These are phyloP conservation scores for Daldinia decipiens DNA, from an alignment of 495 filamentous ascomycete genomes.

Conservation along the genomic window DNA sequence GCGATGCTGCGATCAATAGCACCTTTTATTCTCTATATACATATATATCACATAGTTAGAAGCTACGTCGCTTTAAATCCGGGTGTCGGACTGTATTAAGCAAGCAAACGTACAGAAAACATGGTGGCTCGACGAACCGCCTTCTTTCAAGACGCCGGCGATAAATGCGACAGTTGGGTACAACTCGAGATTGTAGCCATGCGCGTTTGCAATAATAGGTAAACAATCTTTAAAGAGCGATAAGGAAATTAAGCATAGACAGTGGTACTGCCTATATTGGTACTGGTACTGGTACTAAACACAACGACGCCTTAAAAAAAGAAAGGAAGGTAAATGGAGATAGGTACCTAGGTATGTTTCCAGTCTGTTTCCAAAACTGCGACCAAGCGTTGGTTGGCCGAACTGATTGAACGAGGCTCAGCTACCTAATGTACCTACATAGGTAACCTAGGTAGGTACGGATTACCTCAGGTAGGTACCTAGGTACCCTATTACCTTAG, in stretches of 20 bases:
- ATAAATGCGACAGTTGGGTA: constrained; percentile 24
- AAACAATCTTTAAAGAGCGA: background rate
- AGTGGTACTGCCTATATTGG: too few species aligned
- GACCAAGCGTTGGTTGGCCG: background rate
- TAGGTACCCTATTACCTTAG: too few species aligned
- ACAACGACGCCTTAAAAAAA: background rate
- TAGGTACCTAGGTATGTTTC: background rate
- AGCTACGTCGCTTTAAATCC: background rate
- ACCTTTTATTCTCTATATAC: constrained; percentile 78
- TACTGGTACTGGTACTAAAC: too few species aligned
- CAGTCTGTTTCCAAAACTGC: background rate
- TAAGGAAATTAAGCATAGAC: background rate
- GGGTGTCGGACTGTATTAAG: background rate
- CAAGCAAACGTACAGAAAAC: constrained; percentile 58
- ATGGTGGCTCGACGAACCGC: constrained; percentile 47
- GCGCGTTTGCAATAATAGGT: constrained; percentile 3
- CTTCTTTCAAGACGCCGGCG: constrained; percentile 15
- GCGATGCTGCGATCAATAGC: constrained; percentile 87
- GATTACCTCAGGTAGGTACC: too few species aligned
- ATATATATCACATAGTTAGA: constrained; percentile 5
- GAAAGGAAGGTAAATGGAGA: background rate
- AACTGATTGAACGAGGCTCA: constrained; percentile 6
- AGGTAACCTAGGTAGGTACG: too few species aligned
- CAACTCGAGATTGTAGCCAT: constrained; percentile 28
- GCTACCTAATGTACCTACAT: too few species aligned